These are phyloP conservation scores for Stemphylium lycopersici DNA, from an alignment of 2,329 filamentous ascomycete genomes.

Conservation along the genomic window DNA sequence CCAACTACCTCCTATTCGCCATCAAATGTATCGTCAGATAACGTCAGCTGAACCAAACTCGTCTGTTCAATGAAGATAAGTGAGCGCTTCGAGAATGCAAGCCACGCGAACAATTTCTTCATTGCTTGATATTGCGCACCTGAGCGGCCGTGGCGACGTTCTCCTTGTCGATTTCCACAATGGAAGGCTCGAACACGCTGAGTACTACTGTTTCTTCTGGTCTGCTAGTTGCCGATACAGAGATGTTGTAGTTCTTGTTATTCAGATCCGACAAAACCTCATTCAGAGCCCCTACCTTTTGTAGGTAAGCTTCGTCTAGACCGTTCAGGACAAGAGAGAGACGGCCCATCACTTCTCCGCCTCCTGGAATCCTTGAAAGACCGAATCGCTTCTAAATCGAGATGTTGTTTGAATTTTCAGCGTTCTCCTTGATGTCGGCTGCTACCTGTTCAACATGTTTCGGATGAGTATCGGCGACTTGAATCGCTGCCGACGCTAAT, in stretches of 20 bases:
- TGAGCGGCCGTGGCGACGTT: constrained; percentile 23
- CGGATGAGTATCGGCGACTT: constrained; percentile 39
- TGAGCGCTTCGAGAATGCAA: constrained; percentile 27
- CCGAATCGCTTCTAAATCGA: background rate
- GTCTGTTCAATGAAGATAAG: constrained; percentile 26
- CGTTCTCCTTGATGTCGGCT: constrained; percentile 32
- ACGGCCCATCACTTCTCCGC: background rate
- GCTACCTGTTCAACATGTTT: constrained; percentile 40
- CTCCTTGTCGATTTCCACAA: background rate
- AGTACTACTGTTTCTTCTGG: background rate
- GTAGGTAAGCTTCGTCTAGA: constrained; percentile 1
- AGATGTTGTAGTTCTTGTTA: background rate
- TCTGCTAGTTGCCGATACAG: background rate
- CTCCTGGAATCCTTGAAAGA: background rate
- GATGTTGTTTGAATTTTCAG: constrained; percentile 3
- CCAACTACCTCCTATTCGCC: constrained; percentile 23
- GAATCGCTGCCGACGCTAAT: constrained; percentile 36
- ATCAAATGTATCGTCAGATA: constrained; percentile 18
- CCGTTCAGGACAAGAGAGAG: constrained; percentile 1
- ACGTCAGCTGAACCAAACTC: constrained; percentile 16
- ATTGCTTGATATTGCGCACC: constrained; percentile 24
- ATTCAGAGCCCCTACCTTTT: background rate
- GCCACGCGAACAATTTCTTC: constrained; percentile 29
- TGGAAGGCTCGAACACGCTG: background rate
- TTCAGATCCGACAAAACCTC: background rate